These are phyloP conservation scores for Candida jianshihensis DNA, from an alignment of 805 yeast species.

Conservation along the genomic window DNA sequence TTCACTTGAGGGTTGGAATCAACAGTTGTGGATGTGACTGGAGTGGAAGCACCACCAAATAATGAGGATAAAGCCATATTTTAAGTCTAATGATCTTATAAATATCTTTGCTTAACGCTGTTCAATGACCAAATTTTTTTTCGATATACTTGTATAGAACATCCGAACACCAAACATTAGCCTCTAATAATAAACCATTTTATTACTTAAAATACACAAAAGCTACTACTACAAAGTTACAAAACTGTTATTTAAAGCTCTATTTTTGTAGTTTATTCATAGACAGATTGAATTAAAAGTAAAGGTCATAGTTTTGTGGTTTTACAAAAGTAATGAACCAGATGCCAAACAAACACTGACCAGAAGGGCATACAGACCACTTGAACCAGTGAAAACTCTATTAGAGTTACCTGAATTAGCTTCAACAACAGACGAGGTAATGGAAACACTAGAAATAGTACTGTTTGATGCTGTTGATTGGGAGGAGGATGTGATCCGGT, in stretches of 20 bases:
- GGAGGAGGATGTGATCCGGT: neutral
- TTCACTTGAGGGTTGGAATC: constrained; percentile 37
- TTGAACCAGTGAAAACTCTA: constrained; percentile 1
- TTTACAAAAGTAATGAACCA: neutral
- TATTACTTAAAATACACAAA: too few species aligned
- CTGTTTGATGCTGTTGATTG: neutral
- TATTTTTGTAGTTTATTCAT: too few species aligned
- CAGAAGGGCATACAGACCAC: constrained; percentile 8
- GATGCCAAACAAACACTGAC: constrained; percentile 5
- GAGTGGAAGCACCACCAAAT: neutral
- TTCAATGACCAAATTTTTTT: neutral
- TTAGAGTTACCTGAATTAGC: constrained; percentile 6
- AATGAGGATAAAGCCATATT: neutral
- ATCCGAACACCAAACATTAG: neutral
- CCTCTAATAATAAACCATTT: too few species aligned
- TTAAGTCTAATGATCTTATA: too few species aligned
- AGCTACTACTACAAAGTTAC: too few species aligned
- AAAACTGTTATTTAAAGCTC: too few species aligned
- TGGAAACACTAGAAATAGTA: neutral
- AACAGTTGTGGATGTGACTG: constrained; percentile 4
- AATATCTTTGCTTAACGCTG: neutral
- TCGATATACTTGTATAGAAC: neutral
- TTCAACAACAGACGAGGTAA: constrained; percentile 1
- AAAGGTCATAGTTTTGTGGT: too few species aligned
- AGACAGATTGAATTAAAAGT: too few species aligned